Conservation (phyloP, 306 rosid genomes). For the Medicago ruthenica region DNA sequence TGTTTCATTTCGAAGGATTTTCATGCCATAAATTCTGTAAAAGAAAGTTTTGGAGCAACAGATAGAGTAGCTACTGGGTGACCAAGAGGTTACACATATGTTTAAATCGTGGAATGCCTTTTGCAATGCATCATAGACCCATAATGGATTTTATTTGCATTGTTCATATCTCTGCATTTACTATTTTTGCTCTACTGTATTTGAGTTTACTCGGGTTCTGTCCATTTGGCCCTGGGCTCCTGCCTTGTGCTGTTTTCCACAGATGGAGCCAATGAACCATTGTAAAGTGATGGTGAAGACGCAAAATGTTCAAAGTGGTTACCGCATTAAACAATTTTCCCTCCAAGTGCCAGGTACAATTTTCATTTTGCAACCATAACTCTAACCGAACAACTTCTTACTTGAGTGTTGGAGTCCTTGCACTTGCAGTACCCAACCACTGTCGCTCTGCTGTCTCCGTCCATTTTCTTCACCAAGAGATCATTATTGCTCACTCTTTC, state of each 20-base stretch:
- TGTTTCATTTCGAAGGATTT: neutral
- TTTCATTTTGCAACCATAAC: too few species aligned
- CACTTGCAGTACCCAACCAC: neutral
- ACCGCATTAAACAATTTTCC: neutral
- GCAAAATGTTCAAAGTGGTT: neutral
- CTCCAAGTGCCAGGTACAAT: too few species aligned
- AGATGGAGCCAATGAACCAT: neutral
- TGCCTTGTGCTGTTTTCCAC: slow-evolving; percentile 2
- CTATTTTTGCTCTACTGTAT: neutral
- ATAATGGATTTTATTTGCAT: neutral
- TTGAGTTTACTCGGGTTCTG: neutral
- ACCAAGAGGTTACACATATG: neutral
- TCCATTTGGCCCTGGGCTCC: neutral
- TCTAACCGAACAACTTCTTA: too few species aligned
- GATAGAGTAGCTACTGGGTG: slow-evolving; percentile 3
- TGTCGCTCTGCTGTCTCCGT: neutral
- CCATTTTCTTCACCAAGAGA: slow-evolving; percentile 1
- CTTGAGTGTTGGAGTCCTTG: too few species aligned
- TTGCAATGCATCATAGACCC: neutral
- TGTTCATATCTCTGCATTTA: slow-evolving; percentile 10
- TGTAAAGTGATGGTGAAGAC: neutral
- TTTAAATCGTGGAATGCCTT: neutral
- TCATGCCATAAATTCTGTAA: neutral
- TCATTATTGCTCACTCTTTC: neutral
- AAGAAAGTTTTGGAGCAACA: neutral